Evolutionary conservation across 2,329 filamentous ascomycete species (phyloP).

Genomic region (Calonectria leucothoes): DNA sequence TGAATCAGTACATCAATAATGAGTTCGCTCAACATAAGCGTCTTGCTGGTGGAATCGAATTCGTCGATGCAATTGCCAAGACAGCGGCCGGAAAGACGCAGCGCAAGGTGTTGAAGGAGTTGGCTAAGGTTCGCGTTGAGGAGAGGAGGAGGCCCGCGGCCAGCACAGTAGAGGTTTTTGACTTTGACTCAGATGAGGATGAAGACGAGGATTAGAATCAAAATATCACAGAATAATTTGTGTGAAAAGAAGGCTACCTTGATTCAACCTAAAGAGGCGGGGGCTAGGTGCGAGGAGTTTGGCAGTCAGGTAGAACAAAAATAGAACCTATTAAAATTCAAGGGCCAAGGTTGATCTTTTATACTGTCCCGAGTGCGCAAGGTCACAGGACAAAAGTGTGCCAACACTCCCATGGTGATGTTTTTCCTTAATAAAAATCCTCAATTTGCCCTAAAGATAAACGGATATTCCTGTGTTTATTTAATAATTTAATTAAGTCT

Average conservation of each 20-base stretch:
- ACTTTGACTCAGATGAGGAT: conserved; percentile 15
- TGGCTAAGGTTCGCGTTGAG: conserved; percentile 11
- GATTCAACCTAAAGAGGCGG: too few relatives aligned
- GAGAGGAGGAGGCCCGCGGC: conserved; percentile 1
- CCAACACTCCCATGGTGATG: too few relatives aligned
- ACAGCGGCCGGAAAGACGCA: conserved; percentile 16
- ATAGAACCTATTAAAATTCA: too few relatives aligned
- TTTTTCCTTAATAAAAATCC: too few relatives aligned
- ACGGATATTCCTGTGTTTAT: too few relatives aligned
- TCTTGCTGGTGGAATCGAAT: conserved; percentile 14
- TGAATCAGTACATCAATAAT: conserved; percentile 2
- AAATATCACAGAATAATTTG: neutral
- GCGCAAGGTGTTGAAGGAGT: conserved; percentile 12
- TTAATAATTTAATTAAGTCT: too few relatives aligned
- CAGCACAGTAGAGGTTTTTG: conserved; percentile 6
- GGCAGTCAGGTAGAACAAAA: too few relatives aligned
- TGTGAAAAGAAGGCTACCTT: neutral
- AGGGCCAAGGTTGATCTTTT: too few relatives aligned
- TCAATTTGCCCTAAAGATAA: too few relatives aligned
- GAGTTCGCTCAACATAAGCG: conserved; percentile 19
- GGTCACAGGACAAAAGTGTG: too few relatives aligned
- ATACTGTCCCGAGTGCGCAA: too few relatives aligned
- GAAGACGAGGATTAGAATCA: neutral
- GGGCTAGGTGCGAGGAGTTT: too few relatives aligned
- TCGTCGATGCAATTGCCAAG: conserved; percentile 12